phyloP scores from a whole-genome alignment of 2,329 filamentous ascomycete genomes.

The Penicillium sp. region DNA sequence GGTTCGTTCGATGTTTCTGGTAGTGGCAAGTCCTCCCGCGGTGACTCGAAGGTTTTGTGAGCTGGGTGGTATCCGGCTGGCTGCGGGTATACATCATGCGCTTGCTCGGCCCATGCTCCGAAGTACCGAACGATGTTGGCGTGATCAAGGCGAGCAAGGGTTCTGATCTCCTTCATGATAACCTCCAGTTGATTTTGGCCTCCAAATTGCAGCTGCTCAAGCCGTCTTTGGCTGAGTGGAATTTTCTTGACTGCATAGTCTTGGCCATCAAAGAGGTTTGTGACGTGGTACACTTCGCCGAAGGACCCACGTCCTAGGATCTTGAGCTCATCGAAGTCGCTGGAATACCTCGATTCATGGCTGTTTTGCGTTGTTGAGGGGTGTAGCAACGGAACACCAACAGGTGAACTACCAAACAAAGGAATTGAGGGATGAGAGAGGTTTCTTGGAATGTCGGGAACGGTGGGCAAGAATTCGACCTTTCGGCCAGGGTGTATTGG shows the following conservation, averaged over 20 bases:
- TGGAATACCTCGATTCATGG: constrained; percentile 47
- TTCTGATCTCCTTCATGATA: constrained; percentile 62
- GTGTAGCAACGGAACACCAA: constrained; percentile 34
- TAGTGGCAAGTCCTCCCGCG: constrained; percentile 16
- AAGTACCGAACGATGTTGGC: constrained; percentile 68
- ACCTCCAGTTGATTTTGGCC: constrained; percentile 57
- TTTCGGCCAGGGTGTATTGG: constrained; percentile 18
- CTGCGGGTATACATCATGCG: constrained; percentile 24
- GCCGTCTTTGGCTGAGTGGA: constrained; percentile 54
- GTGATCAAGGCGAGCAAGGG: constrained; percentile 64
- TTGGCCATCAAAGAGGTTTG: constrained; percentile 62
- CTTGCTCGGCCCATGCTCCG: constrained; percentile 63
- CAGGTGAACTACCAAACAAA: constrained; percentile 34
- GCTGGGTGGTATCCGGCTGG: constrained; percentile 11
- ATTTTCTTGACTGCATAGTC: constrained; percentile 70
- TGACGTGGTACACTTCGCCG: constrained; percentile 64
- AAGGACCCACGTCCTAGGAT: constrained; percentile 67
- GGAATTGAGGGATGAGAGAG: constrained; percentile 26
- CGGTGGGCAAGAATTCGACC: constrained; percentile 22
- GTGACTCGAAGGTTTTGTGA: constrained; percentile 14
- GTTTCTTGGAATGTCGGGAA: constrained; percentile 26
- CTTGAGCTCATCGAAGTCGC: constrained; percentile 56
- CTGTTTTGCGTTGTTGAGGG: constrained; percentile 25
- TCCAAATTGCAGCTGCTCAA: constrained; percentile 55
- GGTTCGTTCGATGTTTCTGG: constrained; percentile 26